Base-by-base conservation (phyloP, 495 filamentous ascomycete species). In the Neurospora sp. region DNA sequence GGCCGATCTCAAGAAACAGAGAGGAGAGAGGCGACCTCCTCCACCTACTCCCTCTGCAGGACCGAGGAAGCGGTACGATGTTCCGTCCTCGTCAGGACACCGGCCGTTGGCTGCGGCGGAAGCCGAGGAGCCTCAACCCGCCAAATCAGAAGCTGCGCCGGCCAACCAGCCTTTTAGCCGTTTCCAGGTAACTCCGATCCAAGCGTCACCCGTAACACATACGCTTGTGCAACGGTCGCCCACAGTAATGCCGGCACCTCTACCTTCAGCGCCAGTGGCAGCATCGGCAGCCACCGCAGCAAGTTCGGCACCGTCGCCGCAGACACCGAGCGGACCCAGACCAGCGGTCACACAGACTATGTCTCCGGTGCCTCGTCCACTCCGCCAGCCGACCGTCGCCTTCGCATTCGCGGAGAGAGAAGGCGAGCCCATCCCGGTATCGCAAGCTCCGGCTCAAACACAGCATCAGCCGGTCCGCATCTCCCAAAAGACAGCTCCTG, bases 11-110 rank as follows among this genome's bases (percentile, higher is more conserved):
- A 92, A 90, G 81, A 90, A 87, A 69, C 77, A 83, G 38, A 83
- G 89, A 43, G 93, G 93, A 39, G 92, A 94, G 79, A 89, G 91
- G 72, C 89, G 91, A 31, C 89, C 90, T 11, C 85, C 92, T 38
- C 92, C 93, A 74, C 88, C 89, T 42, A 84, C 86, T 11, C 87
- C 88, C 4, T 92, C 89, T n/a, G 77, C 78, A 39, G 81, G 81
- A 36, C 77, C 79, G 0, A 79, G 84, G 43, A 87, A 85, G 76
- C 78, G 82, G 45, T 85, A 86, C 59, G 85, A 90, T 71, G 77
- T 81, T 24, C 80, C 88, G 82, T 75, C 88, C 82, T 40, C 89
- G 86, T 79, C 87, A 88, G 74, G 81, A 78, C 78, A 89, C 81
- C 76, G 86, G 85, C 69, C 88, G 81, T 74, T 85, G 39, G 85